Base-by-base conservation (phyloP, 2,329 filamentous ascomycete genomes). In the Penicillium palitans region DNA sequence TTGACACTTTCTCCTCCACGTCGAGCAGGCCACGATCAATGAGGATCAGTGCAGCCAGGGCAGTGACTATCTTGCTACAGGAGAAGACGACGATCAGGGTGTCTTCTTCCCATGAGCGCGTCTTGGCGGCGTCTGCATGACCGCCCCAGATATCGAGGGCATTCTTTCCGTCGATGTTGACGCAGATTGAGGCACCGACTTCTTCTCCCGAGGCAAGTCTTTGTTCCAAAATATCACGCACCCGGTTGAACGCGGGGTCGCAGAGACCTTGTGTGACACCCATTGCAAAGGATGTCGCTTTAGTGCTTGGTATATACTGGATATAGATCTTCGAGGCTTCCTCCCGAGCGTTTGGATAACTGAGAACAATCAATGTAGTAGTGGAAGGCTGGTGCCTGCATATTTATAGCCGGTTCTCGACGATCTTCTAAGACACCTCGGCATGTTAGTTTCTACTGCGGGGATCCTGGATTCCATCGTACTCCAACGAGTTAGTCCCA, bases 101-200 rank as follows among this genome's bases (percentile, higher is more conserved):
- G 76, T 75, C 54, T 70, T 72, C 27, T 65, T 71, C 10, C 79
- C 78, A 59, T 62, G 71, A 19, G 75, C 72, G 21, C 74, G 73
- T 60, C 74, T 69, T 55, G 10, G 48, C 47, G 24, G 52, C 49
- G 24, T 68, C 60, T 24, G 58, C 46, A 39, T 67, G 53, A 13
- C 67, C 71, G 76, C 81, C 41, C 82, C 76, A 33, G 70, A 73
- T 49, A 72, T 76, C 71, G 77, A 69, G 74, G 29, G 80, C 75
- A 59, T 80, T 80, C 66, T 80, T 80, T 7, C 79, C 78, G 57
- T 81, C 80, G 42, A 81, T 75, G 42, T 70, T 72, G 17, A 74
- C 55, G 24, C 65, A 70, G 21, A 82, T 66, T 0, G 76, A 79
- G n/a, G 77, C 79, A 2, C 80, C 80, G 6, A 80, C 53, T 45